Percentiles rank a stretch among this genome's conserved stretches.
These are phyloP conservation scores for Apostasia ramifera DNA, from an alignment of 106 monocot species.

Conservation along the genomic window DNA sequence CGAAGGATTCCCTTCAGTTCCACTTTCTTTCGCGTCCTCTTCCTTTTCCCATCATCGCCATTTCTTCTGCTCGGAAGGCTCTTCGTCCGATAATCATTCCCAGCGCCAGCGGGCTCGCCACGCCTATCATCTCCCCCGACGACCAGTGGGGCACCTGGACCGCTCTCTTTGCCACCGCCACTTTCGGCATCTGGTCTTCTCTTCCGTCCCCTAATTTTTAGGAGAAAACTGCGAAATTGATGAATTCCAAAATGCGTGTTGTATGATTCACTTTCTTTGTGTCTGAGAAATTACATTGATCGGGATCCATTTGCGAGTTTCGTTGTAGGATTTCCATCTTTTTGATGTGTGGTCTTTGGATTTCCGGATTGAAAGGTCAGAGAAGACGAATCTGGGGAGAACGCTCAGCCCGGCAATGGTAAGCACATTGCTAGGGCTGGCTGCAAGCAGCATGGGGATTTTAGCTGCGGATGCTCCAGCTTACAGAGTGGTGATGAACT, in stretches of 20 bases:
- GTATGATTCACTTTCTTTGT: too few species aligned
- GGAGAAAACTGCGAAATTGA: too few species aligned
- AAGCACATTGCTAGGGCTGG: constrained; percentile 39
- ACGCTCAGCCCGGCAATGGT: constrained; percentile 43
- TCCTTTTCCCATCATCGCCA: background rate
- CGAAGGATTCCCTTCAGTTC: background rate
- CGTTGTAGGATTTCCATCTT: background rate
- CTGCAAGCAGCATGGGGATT: constrained; percentile 37
- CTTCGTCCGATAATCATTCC: background rate
- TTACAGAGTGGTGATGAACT: constrained; percentile 40
- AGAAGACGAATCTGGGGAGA: constrained; percentile 32
- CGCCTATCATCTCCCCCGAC: constrained; percentile 36
- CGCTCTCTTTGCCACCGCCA: constrained; percentile 34
- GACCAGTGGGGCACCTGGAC: constrained; percentile 59
- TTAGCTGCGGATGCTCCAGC: constrained; percentile 32
- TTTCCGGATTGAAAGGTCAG: constrained; percentile 10
- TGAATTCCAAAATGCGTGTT: too few species aligned
- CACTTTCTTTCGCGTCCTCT: background rate
- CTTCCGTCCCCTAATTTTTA: background rate
- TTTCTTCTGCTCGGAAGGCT: background rate
- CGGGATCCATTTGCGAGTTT: background rate
- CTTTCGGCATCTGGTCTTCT: constrained; percentile 31
- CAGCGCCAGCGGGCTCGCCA: background rate
- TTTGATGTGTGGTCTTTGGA: background rate
- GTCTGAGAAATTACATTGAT: background rate